These are phyloP conservation scores for Pouteria glomerata DNA, from an alignment of 148 eudicot genomes.

Conservation along the genomic window DNA sequence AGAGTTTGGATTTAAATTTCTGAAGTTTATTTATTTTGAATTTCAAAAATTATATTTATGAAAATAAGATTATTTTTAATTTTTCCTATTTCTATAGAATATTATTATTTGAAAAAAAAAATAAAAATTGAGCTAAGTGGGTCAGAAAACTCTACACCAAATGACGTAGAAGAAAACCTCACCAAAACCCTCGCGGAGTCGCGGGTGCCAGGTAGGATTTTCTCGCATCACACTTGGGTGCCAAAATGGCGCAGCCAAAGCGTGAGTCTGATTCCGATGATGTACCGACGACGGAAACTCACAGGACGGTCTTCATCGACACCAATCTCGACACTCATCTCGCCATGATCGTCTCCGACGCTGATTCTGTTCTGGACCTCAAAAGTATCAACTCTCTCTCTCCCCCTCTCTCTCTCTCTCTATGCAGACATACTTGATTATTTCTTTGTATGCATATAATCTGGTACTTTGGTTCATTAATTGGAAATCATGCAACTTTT, in stretches of 20 bases:
- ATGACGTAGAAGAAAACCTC: too few relatives aligned
- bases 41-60: too few relatives aligned
- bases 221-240: too few relatives aligned
- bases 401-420: background rate
- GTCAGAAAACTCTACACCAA: too few relatives aligned
- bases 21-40: too few relatives aligned
- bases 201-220: too few relatives aligned
- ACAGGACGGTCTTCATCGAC: conserved; percentile 47
- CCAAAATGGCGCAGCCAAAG: conserved; percentile 22
- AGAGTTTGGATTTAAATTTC: too few relatives aligned
- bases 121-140: too few relatives aligned
- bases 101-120: too few relatives aligned
- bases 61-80: too few relatives aligned
- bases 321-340: conserved; percentile 65
- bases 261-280: conserved; percentile 14
- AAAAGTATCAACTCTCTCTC: conserved; percentile 31
- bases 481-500: background rate
- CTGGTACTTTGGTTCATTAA: background rate
- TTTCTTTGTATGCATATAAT: background rate
- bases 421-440: background rate
- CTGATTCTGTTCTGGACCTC: conserved; percentile 38
- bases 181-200: too few relatives aligned
- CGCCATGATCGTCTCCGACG: conserved; percentile 29
- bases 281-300: background rate
- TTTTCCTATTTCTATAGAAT: too few relatives aligned